These are phyloP conservation scores for Fusarium fujikuroi DNA, from an alignment of 2,329 filamentous ascomycete genomes.

Conservation along the genomic window DNA sequence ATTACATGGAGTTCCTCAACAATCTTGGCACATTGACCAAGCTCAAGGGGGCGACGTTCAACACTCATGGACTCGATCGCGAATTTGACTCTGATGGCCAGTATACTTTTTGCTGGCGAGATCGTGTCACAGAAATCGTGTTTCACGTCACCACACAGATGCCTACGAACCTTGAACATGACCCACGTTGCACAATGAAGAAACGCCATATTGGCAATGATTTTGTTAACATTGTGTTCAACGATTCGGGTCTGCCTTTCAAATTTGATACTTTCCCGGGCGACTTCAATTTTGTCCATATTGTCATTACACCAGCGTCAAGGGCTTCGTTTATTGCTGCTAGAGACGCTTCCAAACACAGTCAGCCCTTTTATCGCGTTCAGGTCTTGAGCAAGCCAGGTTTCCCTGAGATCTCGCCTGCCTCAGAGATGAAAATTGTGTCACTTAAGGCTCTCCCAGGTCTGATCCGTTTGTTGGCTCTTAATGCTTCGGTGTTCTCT, in stretches of 20 bases:
- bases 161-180: slow-evolving; percentile 84
- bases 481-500: slow-evolving; percentile 94
- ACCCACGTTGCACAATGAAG: slow-evolving; percentile 82
- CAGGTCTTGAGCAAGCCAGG: slow-evolving; percentile 88
- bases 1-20: slow-evolving; percentile 87
- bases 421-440: slow-evolving; percentile 88
- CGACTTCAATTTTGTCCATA: slow-evolving; percentile 96
- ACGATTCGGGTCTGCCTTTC: slow-evolving; percentile 92
- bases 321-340: slow-evolving; percentile 78
- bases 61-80: slow-evolving; percentile 90
- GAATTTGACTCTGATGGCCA: slow-evolving; percentile 83
- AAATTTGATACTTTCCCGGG: slow-evolving; percentile 92
- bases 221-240: slow-evolving; percentile 98
- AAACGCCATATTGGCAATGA: slow-evolving; percentile 98
- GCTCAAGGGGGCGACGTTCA: slow-evolving; percentile 85
- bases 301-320: slow-evolving; percentile 91
- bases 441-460: slow-evolving; percentile 82
- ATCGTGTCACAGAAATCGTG: slow-evolving; percentile 92
- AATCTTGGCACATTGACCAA: slow-evolving; percentile 84
- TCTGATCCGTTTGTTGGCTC: slow-evolving; percentile 87
- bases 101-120: slow-evolving; percentile 93
- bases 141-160: slow-evolving; percentile 98
- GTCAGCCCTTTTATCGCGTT: slow-evolving; percentile 81
- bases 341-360: slow-evolving; percentile 55
- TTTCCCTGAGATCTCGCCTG: slow-evolving; percentile 91